Conservation (phyloP, 2,329 filamentous ascomycete species). For the Zymoseptoria crescenta region DNA sequence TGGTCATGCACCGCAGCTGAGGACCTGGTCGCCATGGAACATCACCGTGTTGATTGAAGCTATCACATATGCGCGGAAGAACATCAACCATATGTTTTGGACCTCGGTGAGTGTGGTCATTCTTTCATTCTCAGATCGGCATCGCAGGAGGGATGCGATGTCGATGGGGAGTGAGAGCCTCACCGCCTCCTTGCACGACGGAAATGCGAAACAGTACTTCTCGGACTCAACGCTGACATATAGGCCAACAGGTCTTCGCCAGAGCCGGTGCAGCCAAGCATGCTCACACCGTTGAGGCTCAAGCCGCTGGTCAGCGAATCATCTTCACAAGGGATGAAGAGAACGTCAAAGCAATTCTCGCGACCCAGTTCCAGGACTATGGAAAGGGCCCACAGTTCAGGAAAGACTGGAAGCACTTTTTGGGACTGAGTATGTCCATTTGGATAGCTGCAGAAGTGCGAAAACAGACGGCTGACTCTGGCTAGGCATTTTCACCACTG, state of each 20-base stretch:
- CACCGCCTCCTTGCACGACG: neutral
- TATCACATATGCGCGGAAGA: constrained; percentile 57
- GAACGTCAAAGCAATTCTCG: constrained; percentile 86
- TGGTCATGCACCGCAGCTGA: constrained; percentile 34
- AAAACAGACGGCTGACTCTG: constrained; percentile 2
- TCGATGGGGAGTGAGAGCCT: too few relatives aligned
- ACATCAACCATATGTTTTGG: constrained; percentile 38
- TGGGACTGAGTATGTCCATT: constrained; percentile 73
- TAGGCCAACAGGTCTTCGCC: constrained; percentile 37
- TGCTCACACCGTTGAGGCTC: constrained; percentile 54
- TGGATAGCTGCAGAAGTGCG: neutral
- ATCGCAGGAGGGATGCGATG: neutral
- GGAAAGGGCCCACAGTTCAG: constrained; percentile 75
- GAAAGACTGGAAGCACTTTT: constrained; percentile 62
- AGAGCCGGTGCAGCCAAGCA: constrained; percentile 30
- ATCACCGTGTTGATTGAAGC: constrained; percentile 46
- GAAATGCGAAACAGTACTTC: neutral
- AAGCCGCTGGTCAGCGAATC: constrained; percentile 49
- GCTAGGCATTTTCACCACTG: constrained; percentile 56
- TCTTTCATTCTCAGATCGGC: neutral
- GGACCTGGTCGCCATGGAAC: constrained; percentile 3
- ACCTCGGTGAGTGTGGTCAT: constrained; percentile 56
- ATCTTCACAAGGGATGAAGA: constrained; percentile 76
- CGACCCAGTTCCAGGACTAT: constrained; percentile 76
- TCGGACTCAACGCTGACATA: neutral